phyloP scores from a whole-genome alignment of 2,329 filamentous ascomycete species.

The Aureobasidium sp. region DNA sequence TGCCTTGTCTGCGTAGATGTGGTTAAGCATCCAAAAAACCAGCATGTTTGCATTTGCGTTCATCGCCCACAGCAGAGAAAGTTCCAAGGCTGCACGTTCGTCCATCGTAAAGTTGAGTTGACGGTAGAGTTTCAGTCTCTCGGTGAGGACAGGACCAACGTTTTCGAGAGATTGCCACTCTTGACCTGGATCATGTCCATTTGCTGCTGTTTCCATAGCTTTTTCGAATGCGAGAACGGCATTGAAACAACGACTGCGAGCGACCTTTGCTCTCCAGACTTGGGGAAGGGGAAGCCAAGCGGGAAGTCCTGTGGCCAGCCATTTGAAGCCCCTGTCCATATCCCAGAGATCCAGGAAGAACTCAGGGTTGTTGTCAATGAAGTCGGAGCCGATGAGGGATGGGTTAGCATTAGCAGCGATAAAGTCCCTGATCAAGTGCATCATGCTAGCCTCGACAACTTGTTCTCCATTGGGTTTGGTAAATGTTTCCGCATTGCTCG shows the following conservation, averaged over 20 bases:
- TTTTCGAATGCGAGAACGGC: conserved; percentile 25
- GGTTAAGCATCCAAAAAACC: conserved; percentile 34
- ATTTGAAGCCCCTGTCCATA: conserved; percentile 48
- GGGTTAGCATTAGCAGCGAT: conserved; percentile 46
- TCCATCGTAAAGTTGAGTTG: conserved; percentile 26
- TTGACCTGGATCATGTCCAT: conserved; percentile 26
- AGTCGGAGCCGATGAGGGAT: conserved; percentile 47
- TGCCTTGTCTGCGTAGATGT: conserved; percentile 28
- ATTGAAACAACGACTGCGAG: conserved; percentile 24
- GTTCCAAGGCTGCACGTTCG: conserved; percentile 32
- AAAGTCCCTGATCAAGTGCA: conserved; percentile 50
- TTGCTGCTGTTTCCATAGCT: conserved; percentile 27
- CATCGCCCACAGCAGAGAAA: conserved; percentile 50
- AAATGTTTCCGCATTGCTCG: conserved; percentile 37
- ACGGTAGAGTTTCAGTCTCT: conserved; percentile 27
- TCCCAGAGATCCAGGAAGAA: conserved; percentile 50
- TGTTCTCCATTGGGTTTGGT: conserved; percentile 35
- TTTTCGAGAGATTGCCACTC: conserved; percentile 30
- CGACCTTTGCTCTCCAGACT: conserved; percentile 41
- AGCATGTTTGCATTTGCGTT: conserved; percentile 47
- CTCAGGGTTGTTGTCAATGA: conserved; percentile 45
- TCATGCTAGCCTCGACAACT: conserved; percentile 47
- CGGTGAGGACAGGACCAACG: conserved; percentile 28
- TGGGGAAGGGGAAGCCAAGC: conserved; percentile 49
- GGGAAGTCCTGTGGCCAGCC: conserved; percentile 49